Evolutionary conservation across 2,329 filamentous ascomycete genomes (phyloP).

Genomic region (Pseudogymnoascus sp.): DNA sequence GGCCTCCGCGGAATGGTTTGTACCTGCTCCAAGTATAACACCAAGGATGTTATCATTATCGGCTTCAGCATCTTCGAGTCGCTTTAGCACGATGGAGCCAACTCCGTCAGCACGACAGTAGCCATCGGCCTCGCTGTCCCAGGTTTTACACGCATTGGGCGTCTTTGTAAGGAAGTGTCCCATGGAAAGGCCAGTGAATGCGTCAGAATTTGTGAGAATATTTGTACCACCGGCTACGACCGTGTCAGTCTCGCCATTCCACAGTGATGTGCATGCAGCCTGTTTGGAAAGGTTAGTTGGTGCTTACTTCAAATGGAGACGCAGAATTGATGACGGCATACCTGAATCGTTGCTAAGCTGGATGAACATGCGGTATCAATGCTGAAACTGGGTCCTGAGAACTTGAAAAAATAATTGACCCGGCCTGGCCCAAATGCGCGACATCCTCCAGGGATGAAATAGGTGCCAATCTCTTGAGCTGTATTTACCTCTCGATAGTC

Average conservation of each 20-base stretch:
- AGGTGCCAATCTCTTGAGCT: slow-evolving; percentile 36
- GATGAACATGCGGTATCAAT: slow-evolving; percentile 36
- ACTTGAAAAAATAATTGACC: slow-evolving; percentile 37
- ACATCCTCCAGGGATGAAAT: slow-evolving; percentile 42
- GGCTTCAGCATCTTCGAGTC: slow-evolving; percentile 34
- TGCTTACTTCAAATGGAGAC: too few relatives aligned
- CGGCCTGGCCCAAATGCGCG: slow-evolving; percentile 45
- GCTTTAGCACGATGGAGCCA: slow-evolving; percentile 38
- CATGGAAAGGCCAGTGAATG: slow-evolving; percentile 21
- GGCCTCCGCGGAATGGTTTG: slow-evolving; percentile 51
- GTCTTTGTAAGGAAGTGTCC: slow-evolving; percentile 10
- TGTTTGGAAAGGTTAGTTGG: too few relatives aligned
- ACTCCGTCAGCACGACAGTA: slow-evolving; percentile 42
- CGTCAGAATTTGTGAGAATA: not conserved
- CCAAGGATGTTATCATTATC: slow-evolving; percentile 39
- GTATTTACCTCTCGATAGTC: too few relatives aligned
- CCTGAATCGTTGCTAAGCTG: slow-evolving; percentile 30
- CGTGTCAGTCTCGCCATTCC: not conserved
- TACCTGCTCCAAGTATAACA: slow-evolving; percentile 54
- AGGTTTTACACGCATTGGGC: slow-evolving; percentile 36
- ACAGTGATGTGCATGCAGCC: not conserved
- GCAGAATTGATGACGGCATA: slow-evolving; percentile 20
- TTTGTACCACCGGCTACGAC: not conserved
- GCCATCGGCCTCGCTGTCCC: slow-evolving; percentile 37
- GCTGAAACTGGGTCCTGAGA: slow-evolving; percentile 31